Percentiles rank a stretch among this genome's conserved stretches.
Conservation (phyloP, 169 alveolate genomes). For the Cryptosporidium sp. region DNA sequence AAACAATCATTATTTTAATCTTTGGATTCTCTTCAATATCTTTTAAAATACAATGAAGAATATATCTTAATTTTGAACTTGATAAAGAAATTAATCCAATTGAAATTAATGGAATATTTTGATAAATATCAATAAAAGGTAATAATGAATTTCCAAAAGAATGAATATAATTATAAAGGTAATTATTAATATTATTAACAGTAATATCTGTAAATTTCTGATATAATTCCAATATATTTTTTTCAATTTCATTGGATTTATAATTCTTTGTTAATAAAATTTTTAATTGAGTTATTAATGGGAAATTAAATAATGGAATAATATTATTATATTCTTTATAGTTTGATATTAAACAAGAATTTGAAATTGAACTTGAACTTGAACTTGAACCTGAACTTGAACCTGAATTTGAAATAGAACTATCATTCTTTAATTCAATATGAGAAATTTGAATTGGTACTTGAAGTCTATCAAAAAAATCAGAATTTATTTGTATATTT, state of each 20-base stretch:
- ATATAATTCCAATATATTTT: constrained; percentile 2
- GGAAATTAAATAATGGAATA: neutral
- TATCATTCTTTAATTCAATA: neutral
- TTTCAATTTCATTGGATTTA: constrained; percentile 30
- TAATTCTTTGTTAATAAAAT: neutral
- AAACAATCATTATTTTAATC: constrained; percentile 52
- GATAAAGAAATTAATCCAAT: constrained; percentile 61
- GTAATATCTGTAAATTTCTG: constrained; percentile 24
- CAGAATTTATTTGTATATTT: constrained; percentile 28
- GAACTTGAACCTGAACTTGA: too few relatives aligned
- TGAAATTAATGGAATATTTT: constrained; percentile 19
- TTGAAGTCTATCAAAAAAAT: constrained; percentile 61
- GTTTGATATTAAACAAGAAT: neutral
- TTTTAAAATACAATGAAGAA: constrained; percentile 34
- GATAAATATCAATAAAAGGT: constrained; percentile 10
- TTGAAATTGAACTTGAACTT: neutral
- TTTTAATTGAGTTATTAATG: constrained; percentile 18
- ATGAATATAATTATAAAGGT: constrained; percentile 11
- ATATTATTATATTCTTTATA: neutral
- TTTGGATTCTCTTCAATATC: constrained; percentile 26
- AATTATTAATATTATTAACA: constrained; percentile 26
- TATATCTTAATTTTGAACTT: constrained; percentile 57
- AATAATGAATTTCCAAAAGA: neutral
- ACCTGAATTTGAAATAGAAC: neutral
- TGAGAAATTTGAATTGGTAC: constrained; percentile 59